These are phyloP conservation scores for Pseudonectria buxi DNA, from an alignment of 2,329 filamentous ascomycete species.

Conservation along the genomic window DNA sequence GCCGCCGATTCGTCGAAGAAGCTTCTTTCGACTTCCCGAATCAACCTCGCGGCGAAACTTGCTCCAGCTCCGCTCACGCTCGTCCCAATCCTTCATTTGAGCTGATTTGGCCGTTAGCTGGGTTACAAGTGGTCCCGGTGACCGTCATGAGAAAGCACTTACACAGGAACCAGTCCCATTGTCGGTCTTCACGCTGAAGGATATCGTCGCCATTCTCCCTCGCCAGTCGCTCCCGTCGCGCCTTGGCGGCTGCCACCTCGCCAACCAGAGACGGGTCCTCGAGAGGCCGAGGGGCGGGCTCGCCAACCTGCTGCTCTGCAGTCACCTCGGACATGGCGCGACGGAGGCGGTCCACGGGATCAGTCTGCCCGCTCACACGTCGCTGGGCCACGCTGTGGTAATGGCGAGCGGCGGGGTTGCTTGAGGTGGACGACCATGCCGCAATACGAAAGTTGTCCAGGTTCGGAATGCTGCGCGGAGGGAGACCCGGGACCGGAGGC, in stretches of 20 bases:
- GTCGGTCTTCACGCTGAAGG: constrained; percentile 48
- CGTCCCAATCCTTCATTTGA: constrained; percentile 44
- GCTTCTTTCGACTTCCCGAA: constrained; percentile 28
- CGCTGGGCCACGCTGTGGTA: constrained; percentile 59
- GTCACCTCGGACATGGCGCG: constrained; percentile 14
- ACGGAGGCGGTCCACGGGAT: constrained; percentile 23
- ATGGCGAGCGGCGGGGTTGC: constrained; percentile 48
- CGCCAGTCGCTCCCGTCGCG: constrained; percentile 50
- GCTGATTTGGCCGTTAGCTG: constrained; percentile 29
- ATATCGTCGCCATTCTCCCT: constrained; percentile 49
- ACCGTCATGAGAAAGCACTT: too few relatives aligned
- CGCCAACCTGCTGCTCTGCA: constrained; percentile 8
- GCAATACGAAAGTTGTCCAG: constrained; percentile 50
- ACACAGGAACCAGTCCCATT: constrained; percentile 57
- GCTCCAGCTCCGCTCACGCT: constrained; percentile 43
- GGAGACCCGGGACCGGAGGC: constrained; percentile 41
- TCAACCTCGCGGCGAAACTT: constrained; percentile 35
- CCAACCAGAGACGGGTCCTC: constrained; percentile 65
- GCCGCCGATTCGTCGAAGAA: constrained; percentile 35
- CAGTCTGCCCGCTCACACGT: constrained; percentile 43
- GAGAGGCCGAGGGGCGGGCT: constrained; percentile 38
- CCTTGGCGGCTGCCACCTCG: constrained; percentile 53
- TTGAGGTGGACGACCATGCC: constrained; percentile 53
- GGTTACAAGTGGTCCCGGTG: too few relatives aligned
- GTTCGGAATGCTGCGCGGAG: constrained; percentile 33